Conservation (phyloP, 148 eudicot genomes). For the Vaccinium darrowii region DNA sequence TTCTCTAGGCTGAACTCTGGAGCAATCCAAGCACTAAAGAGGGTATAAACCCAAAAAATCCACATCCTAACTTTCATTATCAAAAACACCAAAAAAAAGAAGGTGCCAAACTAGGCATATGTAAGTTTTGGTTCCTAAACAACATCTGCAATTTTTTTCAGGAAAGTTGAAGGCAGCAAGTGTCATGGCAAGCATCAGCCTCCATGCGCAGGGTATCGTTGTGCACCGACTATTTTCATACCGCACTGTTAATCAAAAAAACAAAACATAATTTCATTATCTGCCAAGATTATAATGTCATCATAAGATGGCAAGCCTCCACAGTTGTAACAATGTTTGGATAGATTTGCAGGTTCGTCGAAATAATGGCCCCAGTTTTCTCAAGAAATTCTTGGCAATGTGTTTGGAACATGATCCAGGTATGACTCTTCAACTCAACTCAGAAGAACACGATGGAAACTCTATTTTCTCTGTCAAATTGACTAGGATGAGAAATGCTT, state of each 20-base stretch:
- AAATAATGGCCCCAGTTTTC: conserved; percentile 36
- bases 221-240: background rate
- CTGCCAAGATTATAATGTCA: background rate
- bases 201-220: conserved; percentile 6
- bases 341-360: conserved; percentile 23
- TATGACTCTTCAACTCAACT: background rate
- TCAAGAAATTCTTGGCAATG: conserved; percentile 17
- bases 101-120: background rate
- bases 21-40: background rate
- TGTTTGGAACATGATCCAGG: conserved; percentile 28
- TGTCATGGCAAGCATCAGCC: background rate
- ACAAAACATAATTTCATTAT: background rate
- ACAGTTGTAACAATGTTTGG: background rate
- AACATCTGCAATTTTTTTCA: background rate
- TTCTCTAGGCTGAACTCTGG: background rate
- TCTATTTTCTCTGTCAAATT: background rate
- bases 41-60: no score
- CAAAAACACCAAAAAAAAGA: no score
- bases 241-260: background rate
- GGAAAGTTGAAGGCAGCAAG: background rate
- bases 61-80: no score
- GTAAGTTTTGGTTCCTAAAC: background rate
- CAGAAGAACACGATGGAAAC: background rate
- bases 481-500: background rate
- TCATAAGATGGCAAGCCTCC: background rate